Base-by-base conservation (phyloP, 2,329 filamentous ascomycete species). In the Verticillium dahliae region DNA sequence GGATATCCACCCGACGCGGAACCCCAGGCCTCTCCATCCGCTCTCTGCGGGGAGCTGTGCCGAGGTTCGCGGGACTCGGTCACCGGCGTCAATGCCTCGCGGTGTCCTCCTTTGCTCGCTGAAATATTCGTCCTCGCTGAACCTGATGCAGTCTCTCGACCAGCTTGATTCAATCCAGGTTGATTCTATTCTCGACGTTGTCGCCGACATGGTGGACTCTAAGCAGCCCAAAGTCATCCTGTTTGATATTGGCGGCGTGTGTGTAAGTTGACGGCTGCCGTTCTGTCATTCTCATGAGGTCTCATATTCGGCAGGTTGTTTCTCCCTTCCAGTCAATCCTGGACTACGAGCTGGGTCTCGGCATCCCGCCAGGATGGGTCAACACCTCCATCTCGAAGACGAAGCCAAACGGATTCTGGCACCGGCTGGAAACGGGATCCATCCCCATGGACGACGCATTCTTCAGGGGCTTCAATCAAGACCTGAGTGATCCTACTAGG, bases 201-300 rank as follows among this genome's bases (percentile, higher is more conserved):
- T 75, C 57, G 69, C 70, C 62, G 63, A 70, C 41, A 83, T 83
- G 80, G 65, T 77, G 9, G 66, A 69, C 55, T 71, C 71, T 50
- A 79, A 76, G 62, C 80, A 80, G 62, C 90, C 90, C 35, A 90
- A 90, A 68, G 90, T 91, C 61, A 78, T 96, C 37, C 81, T 99
- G 27, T 98, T 98, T 74, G 95, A 99, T 76, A 95, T 99, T 68
- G 95, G 95, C 45, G 95, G 95, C 65, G 95, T 99, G 68, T 96
- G 92, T 82, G 94, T 97, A 89, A 81, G 91, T 87, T 54, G 56
- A n/a, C 6, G 27, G 27, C 27, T 31, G 27, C 27, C 27, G 4
- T 31, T 4, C 27, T 54, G 39, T 37, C n/a, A 58, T 22, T 50
- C 22, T 34, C 2, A 2, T 31, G 7, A 9, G 31, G 27, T 9